phyloP scores from a whole-genome alignment of 2,329 filamentous ascomycete species.

The Alternaria angustiovoidea region DNA sequence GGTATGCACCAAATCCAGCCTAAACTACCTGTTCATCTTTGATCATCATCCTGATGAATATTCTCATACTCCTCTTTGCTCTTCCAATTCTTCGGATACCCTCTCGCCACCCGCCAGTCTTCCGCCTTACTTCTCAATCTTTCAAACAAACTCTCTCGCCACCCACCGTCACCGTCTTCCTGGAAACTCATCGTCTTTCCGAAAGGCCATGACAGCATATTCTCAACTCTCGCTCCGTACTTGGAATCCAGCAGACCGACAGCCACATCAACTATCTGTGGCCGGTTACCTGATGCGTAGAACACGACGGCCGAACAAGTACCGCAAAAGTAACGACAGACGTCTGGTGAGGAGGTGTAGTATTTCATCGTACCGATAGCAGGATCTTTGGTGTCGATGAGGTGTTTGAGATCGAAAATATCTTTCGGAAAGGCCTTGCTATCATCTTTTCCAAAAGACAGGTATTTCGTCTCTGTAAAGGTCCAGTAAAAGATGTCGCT shows the following conservation, averaged over 20 bases:
- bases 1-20: neutral
- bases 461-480: conserved; percentile 52
- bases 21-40: neutral
- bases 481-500: conserved; percentile 59
- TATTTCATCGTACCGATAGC: conserved; percentile 55
- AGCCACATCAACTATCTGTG: conserved; percentile 55
- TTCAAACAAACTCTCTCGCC: conserved; percentile 51
- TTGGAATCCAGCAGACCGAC: conserved; percentile 56
- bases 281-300: conserved; percentile 53
- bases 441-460: conserved; percentile 41
- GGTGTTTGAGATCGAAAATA: conserved; percentile 45
- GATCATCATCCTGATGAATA: neutral
- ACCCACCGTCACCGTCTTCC: conserved; percentile 52
- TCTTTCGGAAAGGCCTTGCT: conserved; percentile 41
- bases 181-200: conserved; percentile 34
- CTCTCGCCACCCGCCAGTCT: conserved; percentile 45
- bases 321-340: conserved; percentile 60
- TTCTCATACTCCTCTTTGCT: conserved; percentile 14
- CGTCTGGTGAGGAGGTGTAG: conserved; percentile 55
- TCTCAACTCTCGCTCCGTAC: conserved; percentile 59
- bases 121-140: conserved; percentile 47
- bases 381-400: conserved; percentile 48
- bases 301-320: conserved; percentile 59
- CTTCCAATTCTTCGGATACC: conserved; percentile 48
- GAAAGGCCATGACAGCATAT: conserved; percentile 54